Base-by-base conservation (phyloP, 2,329 filamentous ascomycete genomes). In the Ascochyta clinopodiicola region DNA sequence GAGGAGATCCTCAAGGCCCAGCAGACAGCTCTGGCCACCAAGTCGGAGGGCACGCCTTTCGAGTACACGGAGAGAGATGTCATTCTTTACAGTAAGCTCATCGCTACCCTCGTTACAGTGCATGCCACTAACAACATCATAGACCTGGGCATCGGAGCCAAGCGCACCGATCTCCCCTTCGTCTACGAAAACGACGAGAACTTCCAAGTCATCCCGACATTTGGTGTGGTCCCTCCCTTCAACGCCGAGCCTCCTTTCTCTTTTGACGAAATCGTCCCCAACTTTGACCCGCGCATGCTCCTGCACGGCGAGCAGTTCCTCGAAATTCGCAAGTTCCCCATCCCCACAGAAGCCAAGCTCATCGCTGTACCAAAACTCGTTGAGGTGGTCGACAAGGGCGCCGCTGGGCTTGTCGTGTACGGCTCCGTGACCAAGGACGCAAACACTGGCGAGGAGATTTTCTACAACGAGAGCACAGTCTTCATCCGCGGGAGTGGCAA, bases 231-330 rank as follows among this genome's bases (percentile, higher is more conserved):
- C 68, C 95, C 95, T n/a, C 90, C 88, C 69, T 97, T 98, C 81
- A 89, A 89, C 45, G 88, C 92, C 57, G 84, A 90, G 64, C 81
- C 87, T 58, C 91, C 94, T 25, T 98, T 90, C 81, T 87, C 83
- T 76, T 84, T 95, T 69, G 86, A 87, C 71, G 86, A 93, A 53
- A 85, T 99, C 59, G 89, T 98, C 25, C 92, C 93, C 75, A 96
- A 98, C 83, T 99, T 97, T 83, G 92, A 87, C 34, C 94, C 93
- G 59, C 97, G 96, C 92, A 97, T 97, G 92, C 87, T 99, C 45
- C 89, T 99, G 22, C 95, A 99, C 80, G 95, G 95, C 73, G 95
- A 99, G 83, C 95, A 99, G 78, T 99, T 93, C 80, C 91, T 99
- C 62, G 95, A 99, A 79, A 85, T 99, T 71, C 87, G 88, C 74